phyloP scores from a whole-genome alignment of 2,329 filamentous ascomycete species.

The Hirsutella rhossiliensis region DNA sequence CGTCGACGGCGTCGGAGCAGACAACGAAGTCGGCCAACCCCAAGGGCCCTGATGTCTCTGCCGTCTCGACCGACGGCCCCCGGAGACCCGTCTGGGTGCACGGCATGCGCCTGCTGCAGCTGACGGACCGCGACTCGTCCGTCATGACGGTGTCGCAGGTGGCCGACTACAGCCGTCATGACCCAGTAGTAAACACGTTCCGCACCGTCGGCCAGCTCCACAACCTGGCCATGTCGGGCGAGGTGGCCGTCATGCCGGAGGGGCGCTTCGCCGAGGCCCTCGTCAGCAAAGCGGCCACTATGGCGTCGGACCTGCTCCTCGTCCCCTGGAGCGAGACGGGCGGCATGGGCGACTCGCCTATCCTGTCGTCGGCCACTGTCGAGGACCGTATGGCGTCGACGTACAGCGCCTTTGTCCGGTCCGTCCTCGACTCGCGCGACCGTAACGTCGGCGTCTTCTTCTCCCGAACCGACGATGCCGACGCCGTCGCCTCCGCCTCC shows the following conservation, averaged over 20 bases:
- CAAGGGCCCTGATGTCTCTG: slow-evolving; percentile 7
- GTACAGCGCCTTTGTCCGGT: slow-evolving; percentile 64
- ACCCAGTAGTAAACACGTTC: slow-evolving; percentile 87
- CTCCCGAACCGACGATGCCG: slow-evolving; percentile 39
- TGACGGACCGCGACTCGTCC: slow-evolving; percentile 85
- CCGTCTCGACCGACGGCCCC: background rate
- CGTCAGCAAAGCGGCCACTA: slow-evolving; percentile 54
- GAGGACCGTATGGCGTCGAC: slow-evolving; percentile 26
- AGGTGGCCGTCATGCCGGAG: slow-evolving; percentile 68
- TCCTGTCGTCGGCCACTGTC: slow-evolving; percentile 14
- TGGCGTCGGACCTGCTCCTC: slow-evolving; percentile 61
- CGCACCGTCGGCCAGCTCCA: slow-evolving; percentile 76
- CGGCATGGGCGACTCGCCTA: slow-evolving; percentile 49
- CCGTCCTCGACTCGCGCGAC: slow-evolving; percentile 49
- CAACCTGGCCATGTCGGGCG: slow-evolving; percentile 71
- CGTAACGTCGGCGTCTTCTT: slow-evolving; percentile 74
- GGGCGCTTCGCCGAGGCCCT: slow-evolving; percentile 70
- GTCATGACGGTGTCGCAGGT: slow-evolving; percentile 88
- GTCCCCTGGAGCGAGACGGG: slow-evolving; percentile 86
- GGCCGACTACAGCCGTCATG: slow-evolving; percentile 58
- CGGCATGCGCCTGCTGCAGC: slow-evolving; percentile 72
- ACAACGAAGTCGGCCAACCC: slow-evolving; percentile 2
- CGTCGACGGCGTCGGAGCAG: slow-evolving; percentile 3
- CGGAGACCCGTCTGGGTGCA: slow-evolving; percentile 50
- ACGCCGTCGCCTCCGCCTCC: slow-evolving; percentile 20